Percentiles rank a stretch among this genome's conserved stretches.
Evolutionary conservation across 257 asterid species (phyloP).

Genomic region (Lycium barbarum): DNA sequence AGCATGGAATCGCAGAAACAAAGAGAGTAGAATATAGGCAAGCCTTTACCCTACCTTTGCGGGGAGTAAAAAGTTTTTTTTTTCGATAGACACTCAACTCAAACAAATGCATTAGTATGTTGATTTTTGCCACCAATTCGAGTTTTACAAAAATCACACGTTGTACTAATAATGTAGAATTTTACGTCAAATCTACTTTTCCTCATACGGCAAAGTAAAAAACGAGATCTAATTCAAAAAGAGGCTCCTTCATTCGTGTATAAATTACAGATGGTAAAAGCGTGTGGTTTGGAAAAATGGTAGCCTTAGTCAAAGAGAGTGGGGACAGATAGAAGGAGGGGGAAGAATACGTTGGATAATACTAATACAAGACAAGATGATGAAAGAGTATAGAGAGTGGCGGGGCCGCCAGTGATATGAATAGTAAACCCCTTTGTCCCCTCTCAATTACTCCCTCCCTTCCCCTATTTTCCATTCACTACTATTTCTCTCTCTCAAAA

Average conservation of each 20-base stretch:
- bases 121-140: no score
- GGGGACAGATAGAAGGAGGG: neutral
- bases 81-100: no score
- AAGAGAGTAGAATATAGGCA: no score
- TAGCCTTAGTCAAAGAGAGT: neutral
- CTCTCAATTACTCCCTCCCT: slow-evolving; percentile 25
- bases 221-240: no score
- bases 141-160: neutral
- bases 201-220: no score
- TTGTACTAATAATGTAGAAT: neutral
- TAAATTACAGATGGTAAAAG: neutral
- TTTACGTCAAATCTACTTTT: neutral
- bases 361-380: neutral
- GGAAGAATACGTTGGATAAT: neutral
- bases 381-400: neutral
- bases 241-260: no score
- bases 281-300: neutral
- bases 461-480: neutral
- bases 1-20: no score
- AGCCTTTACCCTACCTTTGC: no score
- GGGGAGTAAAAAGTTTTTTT: no score
- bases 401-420: slow-evolving; percentile 41
- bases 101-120: no score
- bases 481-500: neutral
- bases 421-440: slow-evolving; percentile 33